Evolutionary conservation across 805 yeast species (phyloP), one percentile per base, ranked within the genome.

Genomic region (Wickerhamiella spandovensis): DNA sequence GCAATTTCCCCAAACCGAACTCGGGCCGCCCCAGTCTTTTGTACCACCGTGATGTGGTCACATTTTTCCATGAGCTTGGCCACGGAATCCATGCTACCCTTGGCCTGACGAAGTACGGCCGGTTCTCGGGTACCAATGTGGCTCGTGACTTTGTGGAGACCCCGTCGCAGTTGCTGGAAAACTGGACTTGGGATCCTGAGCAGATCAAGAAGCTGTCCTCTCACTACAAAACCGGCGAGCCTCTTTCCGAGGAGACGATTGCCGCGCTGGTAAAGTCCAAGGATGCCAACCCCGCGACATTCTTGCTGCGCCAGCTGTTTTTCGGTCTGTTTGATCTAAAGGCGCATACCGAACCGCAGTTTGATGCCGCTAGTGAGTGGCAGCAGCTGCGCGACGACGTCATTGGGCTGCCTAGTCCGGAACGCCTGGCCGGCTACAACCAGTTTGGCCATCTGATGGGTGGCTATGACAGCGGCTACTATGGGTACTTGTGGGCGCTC

Each of bases 81-180:
- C 95, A 86, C 61, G 95, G 94, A 51, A 82, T 86, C 51, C 95
- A 86, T 65, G 82, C 79, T 56, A 67, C 84, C 46, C 72, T 85
- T 50, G 84, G 89, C 10, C 70, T 74, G 53, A 81, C 89, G 24
- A 70, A 69, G 51, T 79, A 75, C 56, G 72, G 82, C 1, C 72
- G 81, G 54, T 85, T 84, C 67, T 82, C 78, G 61, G 95, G 95
- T 21, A 81, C 89, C 28, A 71, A 76, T 39, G 90, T 84, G 44
- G 78, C 83, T 38, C 74, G 92, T 75, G 95, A 86, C 67, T 86
- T 86, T 67, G 95, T 86, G 47, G 95, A 86, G 66, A 85, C 90
- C 52, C 95, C 95, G 24, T 85, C 95, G 1, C 95, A 86, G 68
- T 77, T 86, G 80, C 71, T 86, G 58, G 95, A 86, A 65, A 83